Percentiles rank a stretch among this genome's conserved stretches.
Evolutionary conservation across 2,329 filamentous ascomycete species (phyloP).

Genomic region (Diaporthe sp.): DNA sequence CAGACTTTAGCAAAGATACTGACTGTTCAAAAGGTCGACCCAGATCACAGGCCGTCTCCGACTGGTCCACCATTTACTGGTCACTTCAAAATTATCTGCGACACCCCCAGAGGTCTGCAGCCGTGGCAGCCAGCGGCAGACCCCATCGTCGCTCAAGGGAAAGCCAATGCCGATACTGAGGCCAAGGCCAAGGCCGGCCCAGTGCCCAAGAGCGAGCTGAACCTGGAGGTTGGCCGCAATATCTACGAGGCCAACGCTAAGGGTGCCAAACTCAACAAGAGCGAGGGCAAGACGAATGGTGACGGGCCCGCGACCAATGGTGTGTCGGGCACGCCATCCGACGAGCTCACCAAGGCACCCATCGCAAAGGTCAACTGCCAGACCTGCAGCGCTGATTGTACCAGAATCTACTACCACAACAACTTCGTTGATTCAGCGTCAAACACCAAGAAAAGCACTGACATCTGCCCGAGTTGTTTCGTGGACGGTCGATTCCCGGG

Average conservation of each 20-base stretch:
- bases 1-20: background rate
- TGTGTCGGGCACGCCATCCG: constrained; percentile 61
- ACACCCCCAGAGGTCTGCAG: constrained; percentile 94
- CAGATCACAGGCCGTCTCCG: constrained; percentile 93
- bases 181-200: constrained; percentile 75
- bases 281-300: constrained; percentile 81
- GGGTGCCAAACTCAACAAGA: constrained; percentile 77
- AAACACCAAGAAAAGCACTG: constrained; percentile 81
- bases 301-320: constrained; percentile 80
- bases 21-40: constrained; percentile 79
- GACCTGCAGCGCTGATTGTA: constrained; percentile 93
- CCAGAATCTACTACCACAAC: constrained; percentile 72
- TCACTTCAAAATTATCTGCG: constrained; percentile 95
- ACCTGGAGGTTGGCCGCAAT: constrained; percentile 93
- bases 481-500: constrained; percentile 86
- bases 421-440: constrained; percentile 63
- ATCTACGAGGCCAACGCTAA: constrained; percentile 95
- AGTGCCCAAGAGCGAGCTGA: constrained; percentile 83
- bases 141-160: constrained; percentile 74
- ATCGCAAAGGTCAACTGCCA: constrained; percentile 84
- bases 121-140: constrained; percentile 93
- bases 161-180: constrained; percentile 78
- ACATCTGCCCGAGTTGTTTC: constrained; percentile 93
- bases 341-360: constrained; percentile 76
- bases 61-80: constrained; percentile 97